These are phyloP conservation scores for Populus simonii DNA, from an alignment of 345 rosid species.

Conservation along the genomic window DNA sequence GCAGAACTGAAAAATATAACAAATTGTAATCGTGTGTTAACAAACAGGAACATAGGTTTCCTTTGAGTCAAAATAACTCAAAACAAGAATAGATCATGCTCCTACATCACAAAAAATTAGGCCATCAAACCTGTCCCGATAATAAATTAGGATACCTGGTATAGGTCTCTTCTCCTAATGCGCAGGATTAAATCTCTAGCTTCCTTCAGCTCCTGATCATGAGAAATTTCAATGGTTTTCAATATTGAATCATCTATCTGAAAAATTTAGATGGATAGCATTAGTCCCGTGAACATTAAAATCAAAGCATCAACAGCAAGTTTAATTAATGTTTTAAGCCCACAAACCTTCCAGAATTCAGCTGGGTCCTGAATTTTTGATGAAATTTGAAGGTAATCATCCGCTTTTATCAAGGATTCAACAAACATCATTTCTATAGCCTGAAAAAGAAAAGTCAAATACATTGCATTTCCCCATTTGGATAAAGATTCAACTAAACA, in stretches of 20 bases:
- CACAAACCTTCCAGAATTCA: constrained; percentile 22
- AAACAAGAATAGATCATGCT: not conserved
- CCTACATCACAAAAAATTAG: not conserved
- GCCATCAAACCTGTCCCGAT: not conserved
- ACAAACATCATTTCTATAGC: constrained; percentile 32
- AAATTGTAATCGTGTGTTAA: not conserved
- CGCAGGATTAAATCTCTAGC: constrained; percentile 26
- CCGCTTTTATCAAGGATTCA: constrained; percentile 24
- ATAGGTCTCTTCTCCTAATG: constrained; percentile 27
- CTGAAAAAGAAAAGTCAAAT: constrained; percentile 12
- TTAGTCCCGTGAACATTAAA: not conserved
- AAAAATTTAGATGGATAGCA: not conserved
- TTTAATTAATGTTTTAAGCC: not conserved
- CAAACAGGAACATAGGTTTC: not conserved
- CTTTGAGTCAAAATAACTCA: too few relatives aligned
- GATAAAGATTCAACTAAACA: not conserved
- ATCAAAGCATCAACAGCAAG: not conserved
- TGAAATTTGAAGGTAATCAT: constrained; percentile 16
- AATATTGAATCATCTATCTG: constrained; percentile 31
- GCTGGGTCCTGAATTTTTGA: constrained; percentile 19
- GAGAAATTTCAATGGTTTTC: constrained; percentile 20
- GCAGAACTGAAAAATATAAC: constrained; percentile 38
- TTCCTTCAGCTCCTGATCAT: constrained; percentile 17
- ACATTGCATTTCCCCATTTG: not conserved
- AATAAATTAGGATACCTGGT: constrained; percentile 12